Evolutionary conservation across 176 grass and related monocot species (phyloP), one percentile per base, ranked within the genome.

Genomic region (Musa acuminata): DNA sequence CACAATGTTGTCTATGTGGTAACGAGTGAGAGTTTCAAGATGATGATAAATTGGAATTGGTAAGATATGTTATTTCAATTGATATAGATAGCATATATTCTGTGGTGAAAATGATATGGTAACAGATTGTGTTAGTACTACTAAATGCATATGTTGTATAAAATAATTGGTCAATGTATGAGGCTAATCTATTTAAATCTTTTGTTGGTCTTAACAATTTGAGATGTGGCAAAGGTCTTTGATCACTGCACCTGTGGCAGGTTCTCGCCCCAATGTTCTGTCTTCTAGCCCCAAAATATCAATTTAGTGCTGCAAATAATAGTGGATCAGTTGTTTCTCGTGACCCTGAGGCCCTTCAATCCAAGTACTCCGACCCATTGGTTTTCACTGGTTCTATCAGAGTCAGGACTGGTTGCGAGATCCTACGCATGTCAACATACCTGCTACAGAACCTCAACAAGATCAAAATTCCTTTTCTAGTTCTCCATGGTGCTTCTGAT

Each of bases 401-500:
- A 85, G 84, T 93, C 74, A 93, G 84, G 85, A 93, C 90, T 78
- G 90, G 84, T 64, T 84, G 87, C 0, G 90, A 89, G 84, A 87
- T 93, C 51, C 84, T 93, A 66, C 73, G 87, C 35, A 87, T 93
- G 85, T 78, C 84, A 27, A 83, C 90, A 10, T 93, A 87, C 83
- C 79, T 93, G 80, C 84, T 83, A 67, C 79, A 81, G 82, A 85
- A 85, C 58, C 71, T 93, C 71, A 85, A 60, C 29, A 89, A 60
- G 83, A 74, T 93, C 29, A 83, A 82, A 62, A 84, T 93, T 17
- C 90, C 90, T 21, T 89, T 93, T 64, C 72, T 93, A 79, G 90
- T 88, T 77, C 90, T 99, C 3, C 90, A 99, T 60, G 95, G 90
- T 11, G 79, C 86, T 69, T 66, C 83, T 14, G 95, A 99, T 67